Evolutionary conservation across 306 rosid genomes (phyloP).

Genomic region (Prunus fruticosa): DNA sequence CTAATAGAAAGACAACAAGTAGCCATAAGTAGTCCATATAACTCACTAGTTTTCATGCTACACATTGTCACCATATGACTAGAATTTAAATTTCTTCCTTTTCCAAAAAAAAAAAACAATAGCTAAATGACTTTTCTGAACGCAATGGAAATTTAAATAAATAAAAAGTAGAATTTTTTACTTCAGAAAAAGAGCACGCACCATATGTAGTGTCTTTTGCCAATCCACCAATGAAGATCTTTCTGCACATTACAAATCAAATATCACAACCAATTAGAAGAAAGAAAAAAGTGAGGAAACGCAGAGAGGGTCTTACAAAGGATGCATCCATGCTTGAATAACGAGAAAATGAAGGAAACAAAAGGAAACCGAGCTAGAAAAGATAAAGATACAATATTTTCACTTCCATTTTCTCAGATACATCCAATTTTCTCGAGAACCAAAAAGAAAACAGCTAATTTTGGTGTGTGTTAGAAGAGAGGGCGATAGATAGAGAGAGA

Average conservation of each 20-base stretch:
- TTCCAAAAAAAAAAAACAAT: not conserved
- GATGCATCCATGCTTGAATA: not conserved
- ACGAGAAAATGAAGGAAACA: not conserved
- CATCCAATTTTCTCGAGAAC: not conserved
- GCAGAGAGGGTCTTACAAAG: not conserved
- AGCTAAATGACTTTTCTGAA: not conserved
- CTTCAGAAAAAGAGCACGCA: constrained; percentile 4
- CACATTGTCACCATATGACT: not conserved
- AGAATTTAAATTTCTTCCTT: not conserved
- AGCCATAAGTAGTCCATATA: not conserved
- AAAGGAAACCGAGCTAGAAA: not conserved
- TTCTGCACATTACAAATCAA: constrained; percentile 42
- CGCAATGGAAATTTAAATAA: not conserved
- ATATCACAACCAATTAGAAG: not conserved
- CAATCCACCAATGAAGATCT: constrained; percentile 96
- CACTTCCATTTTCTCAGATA: not conserved
- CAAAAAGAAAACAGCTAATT: not conserved
- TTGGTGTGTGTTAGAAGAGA: not conserved
- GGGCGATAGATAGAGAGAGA: not conserved
- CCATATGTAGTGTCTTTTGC: constrained; percentile 83
- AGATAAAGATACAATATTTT: not conserved
- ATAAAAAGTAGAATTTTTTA: too few species aligned
- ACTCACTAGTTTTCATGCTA: not conserved
- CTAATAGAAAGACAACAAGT: not conserved
- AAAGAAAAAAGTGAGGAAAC: not conserved